Evolutionary conservation across 192 early-diverging fungal species (phyloP), one percentile per base, ranked within the genome.

Genomic region (Linnemannia hyalina): DNA sequence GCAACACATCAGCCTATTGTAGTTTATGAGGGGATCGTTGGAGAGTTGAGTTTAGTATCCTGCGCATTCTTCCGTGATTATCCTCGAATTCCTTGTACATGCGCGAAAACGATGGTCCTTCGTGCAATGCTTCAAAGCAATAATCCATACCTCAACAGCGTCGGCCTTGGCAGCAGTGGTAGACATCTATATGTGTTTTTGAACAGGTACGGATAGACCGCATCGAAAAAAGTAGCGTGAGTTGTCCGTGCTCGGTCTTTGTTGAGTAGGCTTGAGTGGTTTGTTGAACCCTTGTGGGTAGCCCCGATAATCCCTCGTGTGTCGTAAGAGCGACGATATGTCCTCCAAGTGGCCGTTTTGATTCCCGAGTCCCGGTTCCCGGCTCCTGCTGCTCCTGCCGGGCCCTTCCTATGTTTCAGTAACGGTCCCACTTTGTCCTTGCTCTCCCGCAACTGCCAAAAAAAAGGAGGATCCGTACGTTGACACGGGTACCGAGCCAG

Each of bases 1-100:
- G 91, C 80, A 92, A 77, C 49, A 92, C 89, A 75, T 90, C 91
- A 40, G 88, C 89, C 88, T 90, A 70, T 72, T 10, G 72, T 73
- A n/a, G 10, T 65, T 52, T 18, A 10, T 35, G 32, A 2, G 23
- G n/a, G 15, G 18, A 49, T 35, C 44, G 36, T 23, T 2, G 10
- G 15, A 18, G 9, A 18, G 18, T 76, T 9, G 23, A 44, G 11
- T 41, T 73, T 29, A 73, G 71, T 29, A 3, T 49, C 2, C 42
- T 32, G 13, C 10, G 40, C 41, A 13, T 47, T 15, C n/a, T 15
- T 41, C 69, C 69, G 9, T 41, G 11, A 1, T 13, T 29, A 29
- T 32, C 60, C 60, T 63, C 20, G 26, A 57, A 32, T 36, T 41
- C 15, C 35, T 13, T 23, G 46, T 11, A 47, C 36, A 6, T 13